Percentiles rank a stretch among this genome's conserved stretches.
Conservation (phyloP, 371 early-diverging fungal genomes). For the Phascolomyces articulosus region DNA sequence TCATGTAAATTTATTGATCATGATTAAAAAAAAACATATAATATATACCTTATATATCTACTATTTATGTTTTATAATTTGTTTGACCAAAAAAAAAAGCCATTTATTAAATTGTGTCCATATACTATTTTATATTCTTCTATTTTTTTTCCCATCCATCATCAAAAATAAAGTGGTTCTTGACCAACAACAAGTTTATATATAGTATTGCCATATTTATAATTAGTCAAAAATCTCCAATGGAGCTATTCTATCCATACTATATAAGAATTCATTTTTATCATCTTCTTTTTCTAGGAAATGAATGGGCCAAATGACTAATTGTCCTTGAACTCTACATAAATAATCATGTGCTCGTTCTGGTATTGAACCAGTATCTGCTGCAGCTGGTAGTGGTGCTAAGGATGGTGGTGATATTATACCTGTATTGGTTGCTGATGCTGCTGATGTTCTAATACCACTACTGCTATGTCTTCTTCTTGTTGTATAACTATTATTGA, state of each 20-base stretch:
- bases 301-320: slow-evolving; percentile 61
- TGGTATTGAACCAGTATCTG: neutral
- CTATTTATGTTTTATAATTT: too few species aligned
- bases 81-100: too few species aligned
- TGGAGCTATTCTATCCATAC: slow-evolving; percentile 57
- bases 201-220: neutral
- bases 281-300: slow-evolving; percentile 60
- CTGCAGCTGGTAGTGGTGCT: neutral
- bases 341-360: slow-evolving; percentile 17
- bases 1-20: slow-evolving; percentile 2
- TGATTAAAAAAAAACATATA: slow-evolving; percentile 9
- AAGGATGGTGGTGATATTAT: too few species aligned
- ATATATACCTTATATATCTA: too few species aligned
- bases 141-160: too few species aligned
- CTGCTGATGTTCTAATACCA: neutral
- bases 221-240: slow-evolving; percentile 61
- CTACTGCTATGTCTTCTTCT: neutral
- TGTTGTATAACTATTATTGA: neutral
- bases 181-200: too few species aligned
- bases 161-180: neutral
- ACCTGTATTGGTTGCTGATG: too few species aligned
- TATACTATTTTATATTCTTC: too few species aligned
- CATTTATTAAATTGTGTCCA: too few species aligned
- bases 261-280: slow-evolving; percentile 46
- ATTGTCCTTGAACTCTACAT: slow-evolving; percentile 48